These are phyloP conservation scores for Terana coerulea DNA, from an alignment of 768 basidiomycete species.

Conservation along the genomic window DNA sequence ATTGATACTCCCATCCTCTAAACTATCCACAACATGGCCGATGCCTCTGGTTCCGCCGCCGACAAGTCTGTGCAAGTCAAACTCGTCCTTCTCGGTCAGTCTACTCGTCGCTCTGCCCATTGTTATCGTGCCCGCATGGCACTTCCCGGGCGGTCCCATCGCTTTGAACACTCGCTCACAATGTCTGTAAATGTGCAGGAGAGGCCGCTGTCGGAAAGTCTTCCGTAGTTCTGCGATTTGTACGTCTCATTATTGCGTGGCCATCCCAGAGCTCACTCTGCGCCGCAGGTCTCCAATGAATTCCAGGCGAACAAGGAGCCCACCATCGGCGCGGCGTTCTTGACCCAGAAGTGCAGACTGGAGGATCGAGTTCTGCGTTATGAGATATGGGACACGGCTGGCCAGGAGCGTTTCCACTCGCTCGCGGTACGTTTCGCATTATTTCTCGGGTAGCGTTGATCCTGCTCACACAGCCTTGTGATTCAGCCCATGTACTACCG, in stretches of 20 bases:
- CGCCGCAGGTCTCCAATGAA: conserved; percentile 81
- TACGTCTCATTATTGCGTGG: conserved; percentile 36
- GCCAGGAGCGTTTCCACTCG: conserved; percentile 96
- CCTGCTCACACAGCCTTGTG: conserved; percentile 11
- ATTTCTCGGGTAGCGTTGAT: not conserved
- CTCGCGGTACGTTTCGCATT: conserved; percentile 66
- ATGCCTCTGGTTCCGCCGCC: conserved; percentile 65
- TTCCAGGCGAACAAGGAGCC: conserved; percentile 99
- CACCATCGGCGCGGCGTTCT: conserved; percentile 94
- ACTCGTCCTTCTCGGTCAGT: conserved; percentile 88
- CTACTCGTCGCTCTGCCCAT: not conserved
- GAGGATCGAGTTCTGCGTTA: conserved; percentile 92
- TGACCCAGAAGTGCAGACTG: conserved; percentile 92
- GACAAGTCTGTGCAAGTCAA: conserved; percentile 98
- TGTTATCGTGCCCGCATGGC: not conserved
- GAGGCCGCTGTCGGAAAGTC: conserved; percentile 99
- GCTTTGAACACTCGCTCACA: conserved; percentile 1
- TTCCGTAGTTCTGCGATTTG: conserved; percentile 96
- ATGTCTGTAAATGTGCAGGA: conserved; percentile 42
- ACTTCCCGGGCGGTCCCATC: not conserved
- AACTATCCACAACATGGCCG: conserved; percentile 49
- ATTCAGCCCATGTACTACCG: conserved; percentile 96
- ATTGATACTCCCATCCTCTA: conserved; percentile 20
- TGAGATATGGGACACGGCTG: conserved; percentile 98
- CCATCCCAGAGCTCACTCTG: not conserved